phyloP scores from a whole-genome alignment of 306 rosid species.

The Fagus sylvatica region DNA sequence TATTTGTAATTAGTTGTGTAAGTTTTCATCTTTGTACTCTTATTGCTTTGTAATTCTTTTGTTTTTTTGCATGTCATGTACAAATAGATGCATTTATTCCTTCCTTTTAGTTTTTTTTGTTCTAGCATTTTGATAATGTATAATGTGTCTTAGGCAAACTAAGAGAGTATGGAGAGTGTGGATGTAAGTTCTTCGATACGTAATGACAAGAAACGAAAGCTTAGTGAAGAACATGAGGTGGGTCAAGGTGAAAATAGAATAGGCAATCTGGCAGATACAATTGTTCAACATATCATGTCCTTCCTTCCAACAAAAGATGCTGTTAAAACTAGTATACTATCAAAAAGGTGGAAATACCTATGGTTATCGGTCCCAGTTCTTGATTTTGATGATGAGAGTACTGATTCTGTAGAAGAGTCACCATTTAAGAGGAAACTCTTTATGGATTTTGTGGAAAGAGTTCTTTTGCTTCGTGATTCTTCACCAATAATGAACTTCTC shows the following conservation, averaged over 20 bases:
- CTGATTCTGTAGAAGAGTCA: not conserved
- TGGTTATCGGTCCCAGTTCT: not conserved
- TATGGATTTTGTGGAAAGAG: not conserved
- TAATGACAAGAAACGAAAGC: not conserved
- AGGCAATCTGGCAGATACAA: not conserved
- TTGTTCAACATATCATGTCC: not conserved
- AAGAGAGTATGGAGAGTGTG: not conserved
- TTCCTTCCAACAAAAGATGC: slow-evolving; percentile 5
- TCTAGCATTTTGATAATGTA: not conserved
- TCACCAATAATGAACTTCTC: not conserved
- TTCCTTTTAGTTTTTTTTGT: not conserved
- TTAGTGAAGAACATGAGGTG: not conserved
- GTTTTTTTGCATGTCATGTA: too few relatives aligned
- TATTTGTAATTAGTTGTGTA: too few relatives aligned
- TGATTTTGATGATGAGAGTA: not conserved
- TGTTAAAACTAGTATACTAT: not conserved
- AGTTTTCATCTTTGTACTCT: too few relatives aligned
- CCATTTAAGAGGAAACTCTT: not conserved
- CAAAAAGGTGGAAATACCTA: not conserved
- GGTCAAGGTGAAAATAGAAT: not conserved
- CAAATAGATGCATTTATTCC: not conserved
- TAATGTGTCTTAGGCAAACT: not conserved
- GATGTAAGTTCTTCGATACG: not conserved
- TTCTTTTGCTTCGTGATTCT: not conserved
- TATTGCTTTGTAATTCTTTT: too few relatives aligned